Evolutionary conservation across 495 filamentous ascomycete species (phyloP), one percentile per base, ranked within the genome.

Genomic region (Talaromyces adpressus): DNA sequence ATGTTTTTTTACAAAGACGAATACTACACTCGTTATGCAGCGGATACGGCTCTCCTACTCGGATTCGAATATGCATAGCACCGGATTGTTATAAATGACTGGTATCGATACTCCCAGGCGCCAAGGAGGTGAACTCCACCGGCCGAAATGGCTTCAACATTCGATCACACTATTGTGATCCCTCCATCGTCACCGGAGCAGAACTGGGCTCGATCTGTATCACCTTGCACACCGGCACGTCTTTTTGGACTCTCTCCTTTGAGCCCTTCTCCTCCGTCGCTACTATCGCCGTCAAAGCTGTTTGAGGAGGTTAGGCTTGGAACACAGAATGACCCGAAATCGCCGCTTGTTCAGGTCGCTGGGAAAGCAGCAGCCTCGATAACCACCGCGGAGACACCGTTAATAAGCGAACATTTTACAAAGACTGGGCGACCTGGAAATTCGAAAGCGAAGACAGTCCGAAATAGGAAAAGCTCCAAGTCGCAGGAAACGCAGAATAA

Each of bases 201-300:
- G 32, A 63, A 61, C 62, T 60, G 65, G 3, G 61, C 68, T 49
- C 65, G 36, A 54, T 66, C 73, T 23, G 51, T 39, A 49, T 41
- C 34, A 58, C 62, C 60, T 9, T 57, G 63, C 41, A 63, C 65
- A 53, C 22, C 64, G 22, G 62, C 60, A 34, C 68, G 22, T 47
- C 41, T 65, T 6, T 62, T 66, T 58, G 62, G 63, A 2, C 18
- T 62, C 8, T 66, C 63, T 53, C 70, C 67, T 61, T 62, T 45
- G 69, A 66, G 52, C 12, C 52, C 62, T 30, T 76, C 78, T 34
- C 72, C 75, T 22, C 66, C 72, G 14, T 62, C 71, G 16, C 12
- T 77, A 18, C 68, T 69, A 3, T 78, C 78, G 22, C 72, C 74
- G 6, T 75, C 81, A 3, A 64, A 73, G 45, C 54, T 77, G 7